A percentile compares a stretch with the other conserved stretches of the same genome.
phyloP scores from a whole-genome alignment of 495 filamentous ascomycete genomes.

The Recurvomyces mirabilis region DNA sequence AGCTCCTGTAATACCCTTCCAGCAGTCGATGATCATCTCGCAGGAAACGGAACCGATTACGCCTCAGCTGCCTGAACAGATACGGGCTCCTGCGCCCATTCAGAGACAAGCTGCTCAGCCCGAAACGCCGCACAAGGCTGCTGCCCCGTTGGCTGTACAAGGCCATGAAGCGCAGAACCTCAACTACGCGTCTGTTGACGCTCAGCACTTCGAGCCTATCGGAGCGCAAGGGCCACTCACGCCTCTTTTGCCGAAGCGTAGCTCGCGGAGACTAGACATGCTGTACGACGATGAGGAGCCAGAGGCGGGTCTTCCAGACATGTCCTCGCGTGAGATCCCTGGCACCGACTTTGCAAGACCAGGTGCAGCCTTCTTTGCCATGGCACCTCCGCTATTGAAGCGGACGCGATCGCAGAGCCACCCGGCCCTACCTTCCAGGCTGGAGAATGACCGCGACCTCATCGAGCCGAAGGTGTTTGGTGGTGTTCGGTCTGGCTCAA shows the following conservation, averaged over 20 bases:
- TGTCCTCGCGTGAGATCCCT: slow-evolving; percentile 1
- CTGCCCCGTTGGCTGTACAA: slow-evolving; percentile 8
- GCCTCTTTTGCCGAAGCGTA: slow-evolving; percentile 12
- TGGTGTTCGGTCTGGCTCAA: slow-evolving; percentile 4
- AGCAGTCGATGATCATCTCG: slow-evolving; percentile 11
- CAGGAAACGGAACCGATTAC: slow-evolving; percentile 18
- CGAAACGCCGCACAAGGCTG: slow-evolving; percentile 6
- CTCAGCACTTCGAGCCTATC: slow-evolving; percentile 16
- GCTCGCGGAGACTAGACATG: slow-evolving; percentile 10
- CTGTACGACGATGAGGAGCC: slow-evolving; percentile 2
- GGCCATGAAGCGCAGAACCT: slow-evolving; percentile 9
- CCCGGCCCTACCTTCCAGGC: not conserved
- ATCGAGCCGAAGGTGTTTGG: slow-evolving; percentile 14
- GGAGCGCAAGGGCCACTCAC: not conserved
- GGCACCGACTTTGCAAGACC: slow-evolving; percentile 12
- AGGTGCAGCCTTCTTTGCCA: slow-evolving; percentile 17
- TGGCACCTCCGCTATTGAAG: not conserved
- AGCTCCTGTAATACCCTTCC: not conserved
- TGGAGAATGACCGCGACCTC: slow-evolving; percentile 1
- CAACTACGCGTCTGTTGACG: slow-evolving; percentile 25
- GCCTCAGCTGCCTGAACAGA: too few relatives aligned
- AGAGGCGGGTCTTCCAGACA: not conserved
- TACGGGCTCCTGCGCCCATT: not conserved
- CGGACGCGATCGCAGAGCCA: not conserved
- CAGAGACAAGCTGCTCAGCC: slow-evolving; percentile 4